These are phyloP conservation scores for Podaxis sp. DNA, from an alignment of 768 basidiomycete species.

Conservation along the genomic window DNA sequence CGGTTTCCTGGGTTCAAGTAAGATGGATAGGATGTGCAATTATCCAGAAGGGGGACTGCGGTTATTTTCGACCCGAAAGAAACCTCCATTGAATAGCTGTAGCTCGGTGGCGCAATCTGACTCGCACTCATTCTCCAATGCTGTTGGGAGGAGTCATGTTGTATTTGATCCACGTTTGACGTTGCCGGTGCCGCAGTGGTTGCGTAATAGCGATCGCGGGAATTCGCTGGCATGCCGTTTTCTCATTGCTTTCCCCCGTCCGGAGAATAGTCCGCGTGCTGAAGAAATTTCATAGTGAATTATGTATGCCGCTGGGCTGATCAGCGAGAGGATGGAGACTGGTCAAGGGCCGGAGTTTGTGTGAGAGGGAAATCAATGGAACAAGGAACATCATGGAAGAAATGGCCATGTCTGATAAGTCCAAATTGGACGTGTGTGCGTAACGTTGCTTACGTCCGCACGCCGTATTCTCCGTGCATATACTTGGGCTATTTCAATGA, in stretches of 20 bases:
- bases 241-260: not conserved
- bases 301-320: not conserved
- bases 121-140: no score
- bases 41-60: no score
- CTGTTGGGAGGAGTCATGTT: no score
- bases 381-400: not conserved
- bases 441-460: conserved; percentile 13
- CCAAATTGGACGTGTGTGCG: conserved; percentile 1
- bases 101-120: not conserved
- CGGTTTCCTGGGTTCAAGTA: no score
- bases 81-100: no score
- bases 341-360: not conserved
- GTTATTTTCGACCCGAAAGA: no score
- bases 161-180: not conserved
- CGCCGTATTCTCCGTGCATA: conserved; percentile 8
- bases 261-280: not conserved
- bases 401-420: not conserved
- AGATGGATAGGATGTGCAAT: no score
- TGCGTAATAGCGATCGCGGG: conserved; percentile 3
- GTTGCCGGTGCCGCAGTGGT: conserved; percentile 4
- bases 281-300: not conserved
- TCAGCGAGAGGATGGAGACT: not conserved
- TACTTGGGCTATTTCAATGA: not conserved
- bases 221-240: not conserved
- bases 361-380: not conserved